Base-by-base conservation (phyloP, 768 basidiomycete genomes). In the Mycena crocata region DNA sequence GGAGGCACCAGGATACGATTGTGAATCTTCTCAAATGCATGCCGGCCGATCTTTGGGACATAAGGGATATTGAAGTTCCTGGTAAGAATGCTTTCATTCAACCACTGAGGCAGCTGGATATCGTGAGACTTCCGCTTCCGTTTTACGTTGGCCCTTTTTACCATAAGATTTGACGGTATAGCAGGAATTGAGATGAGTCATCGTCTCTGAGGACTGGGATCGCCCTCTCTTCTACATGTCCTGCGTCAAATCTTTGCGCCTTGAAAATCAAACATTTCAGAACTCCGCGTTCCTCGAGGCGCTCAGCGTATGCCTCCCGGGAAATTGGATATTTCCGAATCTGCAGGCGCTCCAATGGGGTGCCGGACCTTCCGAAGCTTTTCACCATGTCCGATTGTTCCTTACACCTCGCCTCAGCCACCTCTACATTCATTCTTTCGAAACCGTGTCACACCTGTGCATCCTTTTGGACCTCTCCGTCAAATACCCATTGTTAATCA, bases 21-120 rank as follows among this genome's bases (percentile, higher is more conserved):
- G 13, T 34, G 14, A 62, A 62, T 24, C 7, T 62, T 17, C 61
- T 62, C 21, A 52, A 15, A 37, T 54, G 51, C 42, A 62, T 62
- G 61, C 51, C 61, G 2, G 31, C 45, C 3, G 61, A 52, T 40
- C 5, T 62, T 2, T 62, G 61, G 61, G 40, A 62, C 13, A 57
- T 46, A 31, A 31, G 6, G 24, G 23, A 24, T n/a, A 10, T 9
- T 10, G 17, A 19, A 42, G 40, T 5, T 8, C 9, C 15, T 19
- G 5, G 42, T 23, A 23, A 44, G n/a, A 21, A 23, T 23, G 13
- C n/a, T 9, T 15, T 8, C 17, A 5, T 13, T 13, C 8, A 26
- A 31, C 12, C 13, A n/a, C n/a, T 26, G 15, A 19, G 5, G 26
- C 23, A 28, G 15, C 12, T 35, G 6, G 52, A 56, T 3, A 42